Base-by-base conservation (phyloP, 805 yeast genomes). In the Clavispora fructus region DNA sequence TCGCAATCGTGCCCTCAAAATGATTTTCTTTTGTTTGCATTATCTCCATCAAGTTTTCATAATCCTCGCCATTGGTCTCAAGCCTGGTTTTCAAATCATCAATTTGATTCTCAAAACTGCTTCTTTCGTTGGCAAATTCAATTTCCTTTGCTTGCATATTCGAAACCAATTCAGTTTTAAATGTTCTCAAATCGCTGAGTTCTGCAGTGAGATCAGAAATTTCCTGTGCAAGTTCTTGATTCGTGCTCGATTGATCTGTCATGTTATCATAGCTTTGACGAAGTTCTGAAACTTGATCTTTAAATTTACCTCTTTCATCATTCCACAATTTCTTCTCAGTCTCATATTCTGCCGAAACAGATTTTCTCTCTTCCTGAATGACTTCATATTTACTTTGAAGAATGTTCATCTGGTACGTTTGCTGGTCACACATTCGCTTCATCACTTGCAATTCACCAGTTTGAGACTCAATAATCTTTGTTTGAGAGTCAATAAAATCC, bases 61-160 rank as follows among this genome's bases (percentile, higher is more conserved):
- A 63, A 40, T 68, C 71, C 9, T 69, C 74, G 3, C 68, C 62
- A 40, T 65, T 55, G 29, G 73, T 80, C 32, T 82, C 84, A 16
- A 82, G 55, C 38, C 75, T 78, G 37, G 40, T 25, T 27, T 56
- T 52, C 14, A 44, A 81, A 59, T 14, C 63, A 35, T 74, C 77
- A 42, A 81, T 69, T 48, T 84, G 83, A 9, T 70, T 67, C 46
- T 75, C 77, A 16, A 77, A 68, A 4, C 59, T 47, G 39, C 73
- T 71, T 1, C 84, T 65, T 53, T 85, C 91, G 32, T 69, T 69
- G 2, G 71, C 64, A 51, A 77, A 76, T 41, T 83, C 90, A 10
- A 59, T 59, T 53, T 85, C 90, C 51, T 84, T 77, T 29, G 82
- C 75, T 0, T 85, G 67, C 80, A 87, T 74, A 56, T 84, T 85